phyloP scores from a whole-genome alignment of 192 early-diverging fungal genomes.

The Allomyces macrogynus region DNA sequence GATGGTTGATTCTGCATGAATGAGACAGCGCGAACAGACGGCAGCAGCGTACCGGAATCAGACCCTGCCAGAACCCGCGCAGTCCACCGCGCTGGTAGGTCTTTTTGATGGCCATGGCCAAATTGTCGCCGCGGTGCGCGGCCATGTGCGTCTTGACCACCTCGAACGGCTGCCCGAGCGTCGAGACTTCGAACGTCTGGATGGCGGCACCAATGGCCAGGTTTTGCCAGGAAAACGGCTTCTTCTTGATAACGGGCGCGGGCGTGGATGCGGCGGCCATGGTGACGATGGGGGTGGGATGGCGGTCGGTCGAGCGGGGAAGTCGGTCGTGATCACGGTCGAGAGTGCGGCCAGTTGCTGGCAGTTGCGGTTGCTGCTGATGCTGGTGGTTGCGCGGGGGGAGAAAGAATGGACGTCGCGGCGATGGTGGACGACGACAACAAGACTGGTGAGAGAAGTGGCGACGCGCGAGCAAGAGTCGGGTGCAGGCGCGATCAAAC shows the following conservation, averaged over 20 bases:
- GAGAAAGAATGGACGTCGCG: no score
- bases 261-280: neutral
- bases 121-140: conserved; percentile 64
- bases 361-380: no score
- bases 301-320: no score
- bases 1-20: neutral
- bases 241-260: conserved; percentile 37
- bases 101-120: conserved; percentile 45
- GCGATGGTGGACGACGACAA: no score
- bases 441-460: no score
- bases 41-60: conserved; percentile 39
- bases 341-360: no score
- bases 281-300: no score
- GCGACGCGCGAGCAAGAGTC: no score
- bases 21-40: neutral
- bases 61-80: conserved; percentile 85
- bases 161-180: conserved; percentile 88
- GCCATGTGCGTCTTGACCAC: conserved; percentile 91
- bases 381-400: no score
- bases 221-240: conserved; percentile 67
- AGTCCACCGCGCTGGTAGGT: conserved; percentile 71
- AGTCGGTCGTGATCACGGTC: no score
- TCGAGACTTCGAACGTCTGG: conserved; percentile 77
- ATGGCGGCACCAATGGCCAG: conserved; percentile 73
- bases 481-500: no score